phyloP scores from a whole-genome alignment of 768 basidiomycete genomes.

The Auriscalpium orientale region DNA sequence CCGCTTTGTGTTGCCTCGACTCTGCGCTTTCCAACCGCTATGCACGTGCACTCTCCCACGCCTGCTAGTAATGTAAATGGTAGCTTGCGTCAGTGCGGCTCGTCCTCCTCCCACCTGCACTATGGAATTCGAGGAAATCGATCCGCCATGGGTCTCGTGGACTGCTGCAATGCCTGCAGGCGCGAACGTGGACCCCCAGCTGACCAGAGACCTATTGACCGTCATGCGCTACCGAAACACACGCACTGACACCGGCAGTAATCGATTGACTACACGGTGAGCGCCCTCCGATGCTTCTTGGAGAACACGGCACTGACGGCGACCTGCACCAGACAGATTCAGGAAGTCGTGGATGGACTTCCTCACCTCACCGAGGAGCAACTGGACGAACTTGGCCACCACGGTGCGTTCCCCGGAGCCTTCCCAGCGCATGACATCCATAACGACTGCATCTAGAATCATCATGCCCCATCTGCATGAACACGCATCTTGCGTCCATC shows the following conservation, averaged over 20 bases:
- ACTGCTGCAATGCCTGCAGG: too few species aligned
- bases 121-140: too few species aligned
- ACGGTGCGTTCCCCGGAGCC: conserved; percentile 26
- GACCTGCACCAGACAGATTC: conserved; percentile 21
- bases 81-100: too few species aligned
- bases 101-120: too few species aligned
- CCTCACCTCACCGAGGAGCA: conserved; percentile 46
- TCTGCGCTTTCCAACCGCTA: neutral
- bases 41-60: neutral
- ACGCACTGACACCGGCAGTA: neutral
- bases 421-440: neutral
- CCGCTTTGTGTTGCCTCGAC: too few species aligned
- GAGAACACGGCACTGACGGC: neutral
- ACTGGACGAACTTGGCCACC: conserved; percentile 37
- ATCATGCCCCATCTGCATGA: conserved; percentile 70
- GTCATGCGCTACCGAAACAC: neutral
- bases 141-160: neutral
- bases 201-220: neutral
- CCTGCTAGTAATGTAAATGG: neutral
- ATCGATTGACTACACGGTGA: neutral
- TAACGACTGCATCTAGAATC: conserved; percentile 40
- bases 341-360: conserved; percentile 36
- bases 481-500: conserved; percentile 55
- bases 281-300: neutral
- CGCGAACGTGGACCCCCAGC: neutral